A percentile compares a stretch with the other conserved stretches of the same genome.
phyloP scores from a whole-genome alignment of 106 monocot genomes.

The Posidonia australis region DNA sequence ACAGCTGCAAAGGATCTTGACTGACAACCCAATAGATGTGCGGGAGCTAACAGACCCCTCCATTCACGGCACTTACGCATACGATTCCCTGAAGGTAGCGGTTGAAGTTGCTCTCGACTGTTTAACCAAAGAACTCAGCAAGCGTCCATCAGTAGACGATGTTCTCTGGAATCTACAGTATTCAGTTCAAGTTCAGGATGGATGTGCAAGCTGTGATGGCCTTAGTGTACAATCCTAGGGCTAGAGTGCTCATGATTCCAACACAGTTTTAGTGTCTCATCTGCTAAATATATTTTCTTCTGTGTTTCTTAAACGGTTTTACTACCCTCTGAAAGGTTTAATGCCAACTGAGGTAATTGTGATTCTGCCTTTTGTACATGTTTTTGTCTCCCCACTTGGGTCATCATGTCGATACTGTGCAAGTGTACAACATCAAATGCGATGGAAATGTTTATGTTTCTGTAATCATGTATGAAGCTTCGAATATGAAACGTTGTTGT shows the following conservation, averaged over 20 bases:
- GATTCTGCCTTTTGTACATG: too few species aligned
- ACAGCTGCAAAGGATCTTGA: conserved; percentile 50
- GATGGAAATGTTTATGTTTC: too few species aligned
- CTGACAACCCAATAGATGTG: conserved; percentile 22
- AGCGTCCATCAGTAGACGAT: conserved; percentile 81
- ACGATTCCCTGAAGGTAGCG: conserved; percentile 53
- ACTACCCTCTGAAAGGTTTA: too few species aligned
- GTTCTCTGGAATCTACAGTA: conserved; percentile 93
- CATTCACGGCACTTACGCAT: conserved; percentile 55
- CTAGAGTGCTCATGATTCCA: background rate
- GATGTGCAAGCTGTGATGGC: conserved; percentile 59
- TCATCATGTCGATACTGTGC: too few species aligned
- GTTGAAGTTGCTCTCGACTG: conserved; percentile 53
- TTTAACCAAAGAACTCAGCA: conserved; percentile 27
- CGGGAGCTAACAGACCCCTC: conserved; percentile 33
- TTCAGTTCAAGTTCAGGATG: conserved; percentile 79
- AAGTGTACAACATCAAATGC: too few species aligned
- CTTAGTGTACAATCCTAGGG: conserved; percentile 9
- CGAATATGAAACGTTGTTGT: too few species aligned
- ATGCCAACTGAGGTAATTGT: too few species aligned
- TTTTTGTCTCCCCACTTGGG: too few species aligned
- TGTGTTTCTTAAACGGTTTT: too few species aligned
- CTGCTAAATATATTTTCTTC: too few species aligned
- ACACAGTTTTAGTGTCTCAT: too few species aligned
- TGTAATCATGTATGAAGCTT: too few species aligned